Percentiles rank a stretch among this genome's conserved stretches.
phyloP scores from a whole-genome alignment of 1,284 basidiomycete genomes.

The Tylopilus sp. region DNA sequence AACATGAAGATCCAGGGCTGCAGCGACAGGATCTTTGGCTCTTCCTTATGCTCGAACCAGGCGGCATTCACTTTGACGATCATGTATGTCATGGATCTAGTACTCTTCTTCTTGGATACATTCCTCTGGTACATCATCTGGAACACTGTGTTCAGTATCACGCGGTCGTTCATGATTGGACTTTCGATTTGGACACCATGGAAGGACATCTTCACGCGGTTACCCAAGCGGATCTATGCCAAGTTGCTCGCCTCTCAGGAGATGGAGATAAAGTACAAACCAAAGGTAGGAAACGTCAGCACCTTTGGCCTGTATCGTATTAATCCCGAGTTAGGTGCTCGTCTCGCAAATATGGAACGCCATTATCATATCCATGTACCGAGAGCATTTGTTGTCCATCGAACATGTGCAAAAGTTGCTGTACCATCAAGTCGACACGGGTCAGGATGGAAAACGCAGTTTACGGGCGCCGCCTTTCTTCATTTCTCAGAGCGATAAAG shows the following conservation, averaged over 20 bases:
- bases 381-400: slow-evolving; percentile 93
- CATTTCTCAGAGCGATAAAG: slow-evolving; percentile 84
- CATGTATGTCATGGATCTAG: slow-evolving; percentile 96
- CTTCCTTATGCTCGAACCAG: slow-evolving; percentile 80
- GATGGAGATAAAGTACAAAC: slow-evolving; percentile 97
- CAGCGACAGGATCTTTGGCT: slow-evolving; percentile 79
- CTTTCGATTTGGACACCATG: slow-evolving; percentile 97
- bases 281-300: slow-evolving; percentile 60
- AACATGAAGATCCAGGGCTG: slow-evolving; percentile 91
- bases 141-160: slow-evolving; percentile 93
- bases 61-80: slow-evolving; percentile 89
- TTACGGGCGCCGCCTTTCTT: slow-evolving; percentile 93
- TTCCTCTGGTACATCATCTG: slow-evolving; percentile 98
- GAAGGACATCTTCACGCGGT: slow-evolving; percentile 89
- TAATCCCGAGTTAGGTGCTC: slow-evolving; percentile 61
- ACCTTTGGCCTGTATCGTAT: not conserved
- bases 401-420: slow-evolving; percentile 93
- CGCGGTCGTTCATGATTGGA: slow-evolving; percentile 84
- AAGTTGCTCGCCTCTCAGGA: slow-evolving; percentile 88
- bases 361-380: slow-evolving; percentile 99
- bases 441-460: slow-evolving; percentile 79
- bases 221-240: slow-evolving; percentile 93
- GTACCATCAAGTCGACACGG: slow-evolving; percentile 90
- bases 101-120: slow-evolving; percentile 94
- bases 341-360: slow-evolving; percentile 99